These are phyloP conservation scores for Candida dajiaensis DNA, from an alignment of 805 yeast genomes.

Conservation along the genomic window DNA sequence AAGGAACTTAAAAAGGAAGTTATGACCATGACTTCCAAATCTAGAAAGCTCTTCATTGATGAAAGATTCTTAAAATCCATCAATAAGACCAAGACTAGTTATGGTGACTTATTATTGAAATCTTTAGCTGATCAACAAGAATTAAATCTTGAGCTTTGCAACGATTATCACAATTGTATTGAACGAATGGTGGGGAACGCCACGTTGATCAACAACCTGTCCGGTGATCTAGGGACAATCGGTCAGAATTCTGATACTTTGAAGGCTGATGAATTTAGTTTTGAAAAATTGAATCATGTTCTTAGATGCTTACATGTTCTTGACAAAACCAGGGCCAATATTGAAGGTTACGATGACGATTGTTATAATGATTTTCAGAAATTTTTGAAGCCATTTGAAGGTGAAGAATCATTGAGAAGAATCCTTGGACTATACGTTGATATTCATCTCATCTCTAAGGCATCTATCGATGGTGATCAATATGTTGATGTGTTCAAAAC, in stretches of 20 bases:
- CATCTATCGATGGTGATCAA: neutral
- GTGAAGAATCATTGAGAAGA: neutral
- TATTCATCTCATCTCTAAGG: neutral
- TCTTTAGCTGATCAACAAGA: neutral
- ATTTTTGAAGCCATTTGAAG: neutral
- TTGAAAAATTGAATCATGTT: neutral
- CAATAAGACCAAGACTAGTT: neutral
- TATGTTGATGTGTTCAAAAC: neutral
- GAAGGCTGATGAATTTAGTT: neutral
- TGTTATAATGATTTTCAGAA: neutral
- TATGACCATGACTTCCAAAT: neutral
- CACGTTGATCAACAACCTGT: neutral
- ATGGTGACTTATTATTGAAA: neutral
- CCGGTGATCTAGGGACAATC: neutral
- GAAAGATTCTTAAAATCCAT: neutral
- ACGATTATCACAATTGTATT: neutral
- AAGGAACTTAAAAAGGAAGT: neutral
- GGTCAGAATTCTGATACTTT: neutral
- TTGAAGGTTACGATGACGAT: neutral
- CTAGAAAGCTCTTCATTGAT: neutral
- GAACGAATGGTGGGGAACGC: neutral
- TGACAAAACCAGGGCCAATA: neutral
- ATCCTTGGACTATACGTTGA: neutral
- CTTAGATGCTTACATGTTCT: neutral
- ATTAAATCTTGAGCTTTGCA: neutral